These are phyloP conservation scores for Zoysia pacifica DNA, from an alignment of 176 grass and related monocot genomes.

Conservation along the genomic window DNA sequence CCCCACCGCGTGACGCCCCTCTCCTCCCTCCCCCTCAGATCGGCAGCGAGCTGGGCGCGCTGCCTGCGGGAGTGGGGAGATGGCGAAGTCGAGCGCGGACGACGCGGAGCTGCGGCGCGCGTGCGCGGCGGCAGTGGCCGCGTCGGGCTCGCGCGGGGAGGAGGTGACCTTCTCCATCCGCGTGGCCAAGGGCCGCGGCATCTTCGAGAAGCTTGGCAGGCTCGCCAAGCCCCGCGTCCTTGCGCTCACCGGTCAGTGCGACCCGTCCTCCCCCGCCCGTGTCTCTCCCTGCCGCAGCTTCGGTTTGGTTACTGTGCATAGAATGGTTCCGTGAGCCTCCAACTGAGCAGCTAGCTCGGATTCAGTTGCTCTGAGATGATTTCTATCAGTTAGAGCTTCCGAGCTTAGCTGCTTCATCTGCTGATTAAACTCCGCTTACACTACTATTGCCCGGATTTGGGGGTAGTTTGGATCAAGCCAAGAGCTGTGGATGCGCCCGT, in stretches of 20 bases:
- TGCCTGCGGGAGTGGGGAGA: constrained; percentile 1
- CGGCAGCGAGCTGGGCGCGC: constrained; percentile 27
- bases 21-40: constrained; percentile 23
- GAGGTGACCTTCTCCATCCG: constrained; percentile 88
- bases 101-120: constrained; percentile 77
- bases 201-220: constrained; percentile 97
- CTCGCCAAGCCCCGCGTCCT: constrained; percentile 94
- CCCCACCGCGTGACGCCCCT: neutral
- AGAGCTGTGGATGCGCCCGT: neutral
- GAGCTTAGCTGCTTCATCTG: neutral
- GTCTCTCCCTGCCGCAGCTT: constrained; percentile 1
- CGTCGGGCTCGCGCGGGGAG: constrained; percentile 62
- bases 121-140: constrained; percentile 71
- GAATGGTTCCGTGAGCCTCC: neutral
- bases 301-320: constrained; percentile 3
- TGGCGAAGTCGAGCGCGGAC: constrained; percentile 90
- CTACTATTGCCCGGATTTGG: neutral
- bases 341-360: neutral
- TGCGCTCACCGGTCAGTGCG: constrained; percentile 60
- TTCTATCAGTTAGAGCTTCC: neutral
- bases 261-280: neutral
- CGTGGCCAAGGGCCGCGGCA: constrained; percentile 89
- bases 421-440: neutral
- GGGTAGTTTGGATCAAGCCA: constrained; percentile 6
- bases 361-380: neutral